phyloP scores from a whole-genome alignment of 805 yeast species.

The Spathaspora sp. region DNA sequence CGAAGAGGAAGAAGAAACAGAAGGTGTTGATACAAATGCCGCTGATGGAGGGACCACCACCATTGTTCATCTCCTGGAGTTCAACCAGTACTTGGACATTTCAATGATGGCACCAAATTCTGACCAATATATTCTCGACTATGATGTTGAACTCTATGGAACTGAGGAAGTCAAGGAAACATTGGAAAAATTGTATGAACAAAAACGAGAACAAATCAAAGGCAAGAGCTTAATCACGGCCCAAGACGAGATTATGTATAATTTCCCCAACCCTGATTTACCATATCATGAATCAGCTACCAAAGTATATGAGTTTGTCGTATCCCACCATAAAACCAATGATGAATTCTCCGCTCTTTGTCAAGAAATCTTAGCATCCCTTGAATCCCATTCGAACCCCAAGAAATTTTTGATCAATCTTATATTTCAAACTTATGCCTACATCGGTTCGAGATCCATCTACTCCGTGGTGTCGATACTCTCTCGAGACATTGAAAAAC shows the following conservation, averaged over 20 bases:
- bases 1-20: conserved; percentile 14
- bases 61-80: conserved; percentile 33
- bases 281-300: conserved; percentile 35
- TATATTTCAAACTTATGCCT: conserved; percentile 67
- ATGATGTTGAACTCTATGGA: conserved; percentile 35
- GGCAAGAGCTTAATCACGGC: conserved; percentile 19
- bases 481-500: conserved; percentile 36
- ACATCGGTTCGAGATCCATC: conserved; percentile 83
- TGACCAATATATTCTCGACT: conserved; percentile 24
- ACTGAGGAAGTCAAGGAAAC: conserved; percentile 22
- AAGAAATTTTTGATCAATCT: conserved; percentile 50
- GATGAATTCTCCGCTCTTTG: conserved; percentile 31
- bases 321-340: conserved; percentile 38
- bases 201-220: conserved; percentile 16
- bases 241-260: conserved; percentile 36
- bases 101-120: conserved; percentile 27
- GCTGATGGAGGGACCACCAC: not conserved
- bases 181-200: conserved; percentile 23
- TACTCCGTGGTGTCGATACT: conserved; percentile 44
- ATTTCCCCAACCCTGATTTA: conserved; percentile 31
- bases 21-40: conserved; percentile 11
- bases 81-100: conserved; percentile 35
- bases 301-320: conserved; percentile 38
- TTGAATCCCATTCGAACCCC: conserved; percentile 13
- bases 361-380: conserved; percentile 23